phyloP scores from a whole-genome alignment of 495 filamentous ascomycete species.

The Neurospora sublineolata region DNA sequence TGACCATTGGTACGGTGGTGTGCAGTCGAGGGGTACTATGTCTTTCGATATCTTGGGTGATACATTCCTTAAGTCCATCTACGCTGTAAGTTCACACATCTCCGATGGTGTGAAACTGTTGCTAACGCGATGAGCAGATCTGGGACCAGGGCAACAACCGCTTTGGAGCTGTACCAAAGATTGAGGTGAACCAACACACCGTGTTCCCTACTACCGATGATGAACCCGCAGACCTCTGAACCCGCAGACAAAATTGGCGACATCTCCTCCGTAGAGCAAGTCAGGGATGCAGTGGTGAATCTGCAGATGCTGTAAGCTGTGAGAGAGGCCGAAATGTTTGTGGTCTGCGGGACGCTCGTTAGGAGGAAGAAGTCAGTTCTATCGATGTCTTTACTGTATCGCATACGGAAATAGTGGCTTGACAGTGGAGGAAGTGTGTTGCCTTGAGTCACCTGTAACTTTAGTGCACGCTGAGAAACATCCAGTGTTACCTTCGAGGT shows the following conservation, averaged over 20 bases:
- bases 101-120: not conserved
- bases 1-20: constrained; percentile 55
- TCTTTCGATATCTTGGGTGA: constrained; percentile 65
- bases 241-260: not conserved
- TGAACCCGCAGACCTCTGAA: not conserved
- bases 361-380: not conserved
- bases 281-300: not conserved
- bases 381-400: not conserved
- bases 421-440: not conserved
- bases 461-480: not conserved
- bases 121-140: constrained; percentile 33
- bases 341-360: not conserved
- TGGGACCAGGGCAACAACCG: constrained; percentile 64
- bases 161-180: constrained; percentile 59
- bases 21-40: constrained; percentile 58
- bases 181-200: constrained; percentile 43
- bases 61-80: constrained; percentile 64
- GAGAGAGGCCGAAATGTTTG: not conserved
- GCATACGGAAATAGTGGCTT: not conserved
- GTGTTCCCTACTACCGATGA: constrained; percentile 13
- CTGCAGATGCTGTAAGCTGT: not conserved
- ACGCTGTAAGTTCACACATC: constrained; percentile 45
- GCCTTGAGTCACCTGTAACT: not conserved
- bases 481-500: not conserved
- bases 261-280: not conserved